phyloP scores from a whole-genome alignment of 371 early-diverging fungal genomes.

The Sporodiniella umbellata region DNA sequence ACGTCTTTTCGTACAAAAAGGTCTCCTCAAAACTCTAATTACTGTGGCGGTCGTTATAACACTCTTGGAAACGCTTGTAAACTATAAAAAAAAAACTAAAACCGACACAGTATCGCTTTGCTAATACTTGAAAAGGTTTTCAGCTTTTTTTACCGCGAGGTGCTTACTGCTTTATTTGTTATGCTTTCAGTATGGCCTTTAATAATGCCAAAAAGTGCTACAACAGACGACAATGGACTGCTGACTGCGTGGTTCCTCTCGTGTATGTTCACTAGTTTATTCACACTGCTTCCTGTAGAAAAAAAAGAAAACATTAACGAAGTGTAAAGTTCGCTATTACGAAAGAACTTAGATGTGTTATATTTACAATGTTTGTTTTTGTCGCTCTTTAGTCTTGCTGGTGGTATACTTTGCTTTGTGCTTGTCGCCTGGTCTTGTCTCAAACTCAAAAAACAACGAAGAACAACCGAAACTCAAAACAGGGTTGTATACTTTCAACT shows the following conservation, averaged over 20 bases:
- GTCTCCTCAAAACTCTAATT: constrained; percentile 4
- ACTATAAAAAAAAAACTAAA: constrained; percentile 12
- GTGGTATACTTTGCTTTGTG: constrained; percentile 14
- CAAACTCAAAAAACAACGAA: constrained; percentile 1
- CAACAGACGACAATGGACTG: constrained; percentile 32
- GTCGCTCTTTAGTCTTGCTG: constrained; percentile 15
- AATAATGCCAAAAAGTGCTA: constrained; percentile 50
- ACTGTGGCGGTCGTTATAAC: constrained; percentile 40
- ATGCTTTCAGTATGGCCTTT: constrained; percentile 62
- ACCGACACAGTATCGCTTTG: no score
- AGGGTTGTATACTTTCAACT: constrained; percentile 21
- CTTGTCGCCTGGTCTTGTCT: constrained; percentile 3
- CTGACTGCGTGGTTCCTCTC: constrained; percentile 55
- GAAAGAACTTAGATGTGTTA: neutral
- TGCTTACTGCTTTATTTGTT: constrained; percentile 54
- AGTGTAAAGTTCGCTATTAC: constrained; percentile 53
- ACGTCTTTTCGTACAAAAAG: constrained; percentile 15
- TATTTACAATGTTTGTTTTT: neutral
- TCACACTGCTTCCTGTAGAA: constrained; percentile 87
- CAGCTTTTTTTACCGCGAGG: constrained; percentile 72
- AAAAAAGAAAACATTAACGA: constrained; percentile 70
- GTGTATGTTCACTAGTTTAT: constrained; percentile 73
- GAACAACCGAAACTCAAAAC: constrained; percentile 4
- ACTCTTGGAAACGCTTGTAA: constrained; percentile 70
- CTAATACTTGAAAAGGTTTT: no score